Evolutionary conservation across 2,329 filamentous ascomycete genomes (phyloP).

Genomic region (Scolecobasidium constrictum): DNA sequence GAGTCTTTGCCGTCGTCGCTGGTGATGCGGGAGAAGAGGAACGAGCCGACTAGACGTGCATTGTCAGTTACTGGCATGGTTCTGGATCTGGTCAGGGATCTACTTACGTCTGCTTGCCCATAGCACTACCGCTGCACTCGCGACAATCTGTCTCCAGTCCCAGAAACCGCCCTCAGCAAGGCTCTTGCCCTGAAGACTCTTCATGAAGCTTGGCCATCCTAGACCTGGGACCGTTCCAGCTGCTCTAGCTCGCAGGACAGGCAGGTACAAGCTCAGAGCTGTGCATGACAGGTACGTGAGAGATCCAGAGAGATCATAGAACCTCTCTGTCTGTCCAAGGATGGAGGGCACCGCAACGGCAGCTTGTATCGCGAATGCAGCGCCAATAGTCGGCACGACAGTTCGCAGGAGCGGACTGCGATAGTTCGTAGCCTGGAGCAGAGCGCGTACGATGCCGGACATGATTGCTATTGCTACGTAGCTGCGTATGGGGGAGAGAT

Average conservation of each 20-base stretch:
- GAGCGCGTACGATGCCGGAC: constrained; percentile 6
- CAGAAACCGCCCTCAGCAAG: constrained; percentile 14
- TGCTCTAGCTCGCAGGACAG: constrained; percentile 43
- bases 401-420: constrained; percentile 47
- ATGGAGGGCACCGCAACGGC: constrained; percentile 54
- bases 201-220: constrained; percentile 6
- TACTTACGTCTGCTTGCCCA: constrained; percentile 51
- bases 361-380: constrained; percentile 53
- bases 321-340: constrained; percentile 48
- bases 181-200: constrained; percentile 12
- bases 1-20: constrained; percentile 47
- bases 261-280: constrained; percentile 50
- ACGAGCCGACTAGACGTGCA: constrained; percentile 46
- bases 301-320: constrained; percentile 58
- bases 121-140: constrained; percentile 44
- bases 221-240: constrained; percentile 33
- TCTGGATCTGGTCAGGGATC: neutral
- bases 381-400: constrained; percentile 48
- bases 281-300: constrained; percentile 56
- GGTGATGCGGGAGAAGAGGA: constrained; percentile 52
- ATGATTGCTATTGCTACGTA: too few relatives aligned
- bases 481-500: neutral
- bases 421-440: constrained; percentile 8
- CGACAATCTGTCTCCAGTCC: constrained; percentile 50
- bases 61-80: constrained; percentile 7